phyloP scores from a whole-genome alignment of 345 rosid genomes.

The Theobroma cacao region DNA sequence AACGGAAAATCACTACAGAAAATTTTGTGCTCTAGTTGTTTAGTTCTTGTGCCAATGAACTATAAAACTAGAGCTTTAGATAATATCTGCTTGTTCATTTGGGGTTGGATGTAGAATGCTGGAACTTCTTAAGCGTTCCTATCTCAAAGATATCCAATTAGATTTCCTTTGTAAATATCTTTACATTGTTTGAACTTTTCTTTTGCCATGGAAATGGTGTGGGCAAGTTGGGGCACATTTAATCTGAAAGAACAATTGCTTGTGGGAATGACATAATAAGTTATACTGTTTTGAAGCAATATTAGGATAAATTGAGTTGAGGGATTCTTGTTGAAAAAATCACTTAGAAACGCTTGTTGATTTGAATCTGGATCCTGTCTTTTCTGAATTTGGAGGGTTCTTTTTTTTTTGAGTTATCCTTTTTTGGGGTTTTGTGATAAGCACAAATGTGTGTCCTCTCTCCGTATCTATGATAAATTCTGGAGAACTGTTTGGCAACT shows the following conservation, averaged over 20 bases:
- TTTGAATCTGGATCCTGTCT: not conserved
- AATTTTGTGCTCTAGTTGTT: not conserved
- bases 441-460: not conserved
- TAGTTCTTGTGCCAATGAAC: not conserved
- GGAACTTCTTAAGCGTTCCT: not conserved
- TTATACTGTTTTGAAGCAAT: not conserved
- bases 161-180: not conserved
- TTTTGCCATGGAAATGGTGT: not conserved
- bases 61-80: not conserved
- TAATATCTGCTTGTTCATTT: not conserved
- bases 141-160: not conserved
- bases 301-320: not conserved
- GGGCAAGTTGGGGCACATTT: not conserved
- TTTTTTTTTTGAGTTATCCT: not conserved
- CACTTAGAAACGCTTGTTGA: not conserved
- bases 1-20: not conserved
- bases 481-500: not conserved
- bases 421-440: not conserved
- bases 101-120: conserved; percentile 7
- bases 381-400: not conserved
- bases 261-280: not conserved
- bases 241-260: not conserved
- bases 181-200: conserved; percentile 6
- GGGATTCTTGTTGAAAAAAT: not conserved
- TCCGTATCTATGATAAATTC: not conserved